Base-by-base conservation (phyloP, 2,329 filamentous ascomycete genomes). In the Zymoseptoria crescenta region DNA sequence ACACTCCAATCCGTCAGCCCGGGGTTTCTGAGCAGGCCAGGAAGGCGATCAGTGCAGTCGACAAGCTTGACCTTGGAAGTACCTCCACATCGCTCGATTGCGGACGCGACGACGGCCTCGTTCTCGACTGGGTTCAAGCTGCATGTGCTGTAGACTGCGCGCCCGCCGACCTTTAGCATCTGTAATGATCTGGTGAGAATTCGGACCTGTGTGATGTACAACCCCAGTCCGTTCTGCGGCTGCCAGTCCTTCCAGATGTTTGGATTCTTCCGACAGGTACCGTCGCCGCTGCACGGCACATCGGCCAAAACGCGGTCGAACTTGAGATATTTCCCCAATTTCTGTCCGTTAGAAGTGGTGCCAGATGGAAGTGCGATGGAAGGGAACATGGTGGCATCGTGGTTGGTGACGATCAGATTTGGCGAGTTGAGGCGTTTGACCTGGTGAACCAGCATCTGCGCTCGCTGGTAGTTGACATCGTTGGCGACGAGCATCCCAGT, bases 111-210 rank as follows among this genome's bases (percentile, higher is more conserved):
- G 16, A 97, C 91, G 6, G 94, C 87, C 76, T 99, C 94, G 70
- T 99, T 96, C 79, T 99, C 94, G 28, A 97, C 85, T 0, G 94
- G 94, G 76, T 99, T 99, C 89, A 99, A 91, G 74, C 91, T 96
- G 81, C 94, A 99, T 20, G 94, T 99, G 2, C 93, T 97, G 78
- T 97, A 99, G 56, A 99, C 93, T 28, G 97, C 89, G 63, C 92
- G 85, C 55, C 94, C 94, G 49, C 94, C 93, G 58, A 91, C 88
- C 79, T 96, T 97, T 65, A 99, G 84, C 86, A 99, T 91, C 76
- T 97, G 93, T 55, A 99, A 81, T 30, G 94, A 90, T 62, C 94
- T 87, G 58, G 96, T 89, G 54, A 99, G 80, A 66, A 99, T 99
- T 52, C 93, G 83, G 51, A 91, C 83, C 75, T 99, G 94, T 1